Percentiles rank a stretch among this genome's conserved stretches.
Evolutionary conservation across 2,329 filamentous ascomycete genomes (phyloP).

Genomic region (Sarocladiaceae sp.): DNA sequence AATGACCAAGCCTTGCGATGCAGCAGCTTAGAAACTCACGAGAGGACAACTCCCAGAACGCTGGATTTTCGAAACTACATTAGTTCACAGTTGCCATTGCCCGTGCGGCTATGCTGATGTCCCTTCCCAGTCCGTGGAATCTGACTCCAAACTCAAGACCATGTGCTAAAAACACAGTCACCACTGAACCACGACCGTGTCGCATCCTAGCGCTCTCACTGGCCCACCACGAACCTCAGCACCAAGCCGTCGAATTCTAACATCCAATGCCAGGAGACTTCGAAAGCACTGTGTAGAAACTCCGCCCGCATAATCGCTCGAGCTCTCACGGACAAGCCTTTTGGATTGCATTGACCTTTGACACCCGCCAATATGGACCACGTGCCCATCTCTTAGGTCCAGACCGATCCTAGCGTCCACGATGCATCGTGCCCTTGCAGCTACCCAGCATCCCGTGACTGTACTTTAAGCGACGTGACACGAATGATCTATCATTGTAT

Average conservation of each 20-base stretch:
- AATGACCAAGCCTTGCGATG: background rate
- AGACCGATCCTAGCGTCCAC: background rate
- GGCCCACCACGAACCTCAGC: slow-evolving; percentile 1
- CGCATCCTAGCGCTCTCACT: background rate
- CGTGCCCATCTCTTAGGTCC: background rate
- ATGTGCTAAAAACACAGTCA: background rate
- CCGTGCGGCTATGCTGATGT: too few species aligned
- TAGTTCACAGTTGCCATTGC: too few species aligned
- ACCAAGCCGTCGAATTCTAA: background rate
- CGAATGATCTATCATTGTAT: background rate
- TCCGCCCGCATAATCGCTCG: too few species aligned
- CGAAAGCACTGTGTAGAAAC: background rate
- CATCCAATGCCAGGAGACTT: too few species aligned
- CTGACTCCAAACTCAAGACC: background rate
- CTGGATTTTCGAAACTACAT: too few species aligned
- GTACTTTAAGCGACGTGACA: too few species aligned
- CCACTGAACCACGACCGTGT: too few species aligned
- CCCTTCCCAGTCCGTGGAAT: too few species aligned
- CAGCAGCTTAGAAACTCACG: too few species aligned
- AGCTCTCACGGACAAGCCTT: too few species aligned
- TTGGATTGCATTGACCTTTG: too few species aligned
- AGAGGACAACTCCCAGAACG: too few species aligned
- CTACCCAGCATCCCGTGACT: background rate
- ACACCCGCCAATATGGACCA: background rate
- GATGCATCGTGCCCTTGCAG: background rate